These are phyloP conservation scores for Mycogone perniciosa DNA, from an alignment of 2,329 filamentous ascomycete genomes.

Conservation along the genomic window DNA sequence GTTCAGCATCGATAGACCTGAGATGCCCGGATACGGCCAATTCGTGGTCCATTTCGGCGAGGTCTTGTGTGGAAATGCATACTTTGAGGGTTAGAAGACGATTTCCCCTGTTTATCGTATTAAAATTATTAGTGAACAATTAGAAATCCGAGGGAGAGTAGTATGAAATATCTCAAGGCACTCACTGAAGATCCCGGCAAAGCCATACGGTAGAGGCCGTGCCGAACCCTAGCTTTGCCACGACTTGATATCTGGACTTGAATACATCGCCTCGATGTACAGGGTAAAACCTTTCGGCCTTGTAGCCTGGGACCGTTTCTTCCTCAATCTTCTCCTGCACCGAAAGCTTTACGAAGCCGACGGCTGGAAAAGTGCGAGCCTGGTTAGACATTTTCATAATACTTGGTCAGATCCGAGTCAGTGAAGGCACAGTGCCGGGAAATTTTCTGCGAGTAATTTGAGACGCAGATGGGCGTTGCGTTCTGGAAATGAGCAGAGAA, in stretches of 20 bases:
- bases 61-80: not conserved
- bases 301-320: slow-evolving; percentile 19
- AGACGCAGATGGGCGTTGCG: no score
- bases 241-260: slow-evolving; percentile 18
- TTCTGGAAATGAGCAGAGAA: no score
- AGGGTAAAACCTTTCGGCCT: slow-evolving; percentile 19
- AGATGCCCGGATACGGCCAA: not conserved
- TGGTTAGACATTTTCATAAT: no score
- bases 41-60: not conserved
- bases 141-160: no score
- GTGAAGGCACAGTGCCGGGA: no score
- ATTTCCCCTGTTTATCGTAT: not conserved
- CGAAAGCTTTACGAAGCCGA: not conserved
- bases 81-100: slow-evolving; percentile 3
- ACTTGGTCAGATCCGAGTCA: no score
- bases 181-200: slow-evolving; percentile 19
- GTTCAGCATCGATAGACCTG: not conserved
- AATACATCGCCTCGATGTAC: slow-evolving; percentile 19
- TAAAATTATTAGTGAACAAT: not conserved
- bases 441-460: no score
- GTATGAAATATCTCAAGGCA: not conserved
- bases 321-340: slow-evolving; percentile 17
- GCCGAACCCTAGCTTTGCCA: slow-evolving; percentile 23
- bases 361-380: not conserved
- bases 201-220: slow-evolving; percentile 23